Evolutionary conservation across 768 basidiomycete genomes (phyloP), one percentile per base, ranked within the genome.

Genomic region (Pleurotus ostreatus): DNA sequence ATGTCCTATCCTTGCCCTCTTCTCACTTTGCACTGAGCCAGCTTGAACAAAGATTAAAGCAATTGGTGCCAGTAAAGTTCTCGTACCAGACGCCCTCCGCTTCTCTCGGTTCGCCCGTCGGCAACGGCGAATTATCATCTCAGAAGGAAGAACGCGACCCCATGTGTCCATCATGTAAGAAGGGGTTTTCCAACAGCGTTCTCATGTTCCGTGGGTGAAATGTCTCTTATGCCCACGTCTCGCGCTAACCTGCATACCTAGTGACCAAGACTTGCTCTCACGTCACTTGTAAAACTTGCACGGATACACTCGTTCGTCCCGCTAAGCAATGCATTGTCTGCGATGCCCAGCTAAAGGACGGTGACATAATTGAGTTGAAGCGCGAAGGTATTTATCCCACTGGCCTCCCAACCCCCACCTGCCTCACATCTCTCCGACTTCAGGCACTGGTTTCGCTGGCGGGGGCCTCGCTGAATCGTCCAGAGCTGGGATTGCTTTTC

Each of bases 401-500:
- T 16, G 12, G 40, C 16, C 40, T 9, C 5, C 9, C 4, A 0
- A 16, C 2, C 34, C 34, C 38, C 20, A 1, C 11, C 13, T 39
- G 2, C 37, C 2, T 54, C 45, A 16, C 56, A 38, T 23, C 53
- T 8, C 37, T 38, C 20, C 44, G 7, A 16, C 51, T 55, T 3
- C 55, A 93, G 91, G 92, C 22, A 98, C 95, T 8, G 94, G 95
- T 0, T 98, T 91, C 65, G 94, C 95, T 6, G 89, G 91, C 53
- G 94, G 95, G n/a, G 95, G 95, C 5, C 70, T 93, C 61, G 92
- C 94, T n/a, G 92, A 96, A 71, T 88, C 89, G 0, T 85, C 82
- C 38, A 88, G 82, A 67, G 76, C 75, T 25, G 93, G 92, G 1
- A 72, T 92, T 11, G 88, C 92, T 0, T 96, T 98, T 75, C 92